Percentiles rank a stretch among this genome's conserved stretches.
These are phyloP conservation scores for Coix lacrymajobi DNA, from an alignment of 176 grass and related monocot genomes.

Conservation along the genomic window DNA sequence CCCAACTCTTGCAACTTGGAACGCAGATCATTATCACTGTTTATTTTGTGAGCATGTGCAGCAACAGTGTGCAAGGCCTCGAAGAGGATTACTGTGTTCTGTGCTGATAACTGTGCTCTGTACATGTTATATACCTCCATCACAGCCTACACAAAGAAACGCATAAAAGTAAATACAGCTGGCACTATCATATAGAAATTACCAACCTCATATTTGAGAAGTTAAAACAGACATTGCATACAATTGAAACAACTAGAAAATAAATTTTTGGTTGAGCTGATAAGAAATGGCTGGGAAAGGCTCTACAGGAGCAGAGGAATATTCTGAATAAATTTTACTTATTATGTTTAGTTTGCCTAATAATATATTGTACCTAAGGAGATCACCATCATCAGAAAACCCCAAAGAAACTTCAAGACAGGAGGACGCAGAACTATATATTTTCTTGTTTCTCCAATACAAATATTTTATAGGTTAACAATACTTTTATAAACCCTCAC, in stretches of 20 bases:
- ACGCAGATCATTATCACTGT: constrained; percentile 77
- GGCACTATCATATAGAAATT: background rate
- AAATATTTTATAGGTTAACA: background rate
- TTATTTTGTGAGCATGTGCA: constrained; percentile 89
- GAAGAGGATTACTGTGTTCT: constrained; percentile 84
- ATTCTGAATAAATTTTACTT: background rate
- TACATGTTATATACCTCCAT: constrained; percentile 99
- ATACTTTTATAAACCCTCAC: background rate
- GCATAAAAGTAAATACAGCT: constrained; percentile 15
- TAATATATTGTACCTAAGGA: background rate
- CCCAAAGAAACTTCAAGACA: background rate
- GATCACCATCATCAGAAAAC: background rate
- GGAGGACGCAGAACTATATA: background rate
- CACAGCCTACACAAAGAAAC: constrained; percentile 69
- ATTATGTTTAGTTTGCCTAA: background rate
- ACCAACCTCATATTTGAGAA: background rate
- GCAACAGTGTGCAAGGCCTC: constrained; percentile 93
- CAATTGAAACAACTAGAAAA: background rate
- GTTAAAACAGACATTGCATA: background rate
- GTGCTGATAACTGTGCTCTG: constrained; percentile 72
- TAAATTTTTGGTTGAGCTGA: constrained; percentile 8
- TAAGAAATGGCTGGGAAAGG: background rate
- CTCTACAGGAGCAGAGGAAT: background rate
- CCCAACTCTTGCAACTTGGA: constrained; percentile 93
- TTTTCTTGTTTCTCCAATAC: background rate